These are phyloP conservation scores for Rauvolfia tetraphylla DNA, from an alignment of 257 asterid species.

Conservation along the genomic window DNA sequence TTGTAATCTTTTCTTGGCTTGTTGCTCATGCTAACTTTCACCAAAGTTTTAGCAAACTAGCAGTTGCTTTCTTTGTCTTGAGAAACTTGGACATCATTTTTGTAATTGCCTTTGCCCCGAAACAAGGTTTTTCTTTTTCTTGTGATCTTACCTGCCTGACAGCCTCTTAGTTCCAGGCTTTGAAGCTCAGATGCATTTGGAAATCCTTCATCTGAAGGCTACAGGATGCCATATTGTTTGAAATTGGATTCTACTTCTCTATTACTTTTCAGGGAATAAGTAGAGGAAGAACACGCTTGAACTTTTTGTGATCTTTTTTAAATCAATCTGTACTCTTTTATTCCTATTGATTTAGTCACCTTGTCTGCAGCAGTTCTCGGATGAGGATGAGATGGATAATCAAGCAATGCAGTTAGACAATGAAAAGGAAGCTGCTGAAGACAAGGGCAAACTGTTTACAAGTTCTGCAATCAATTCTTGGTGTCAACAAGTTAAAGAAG, in stretches of 20 bases:
- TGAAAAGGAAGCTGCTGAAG: conserved; percentile 38
- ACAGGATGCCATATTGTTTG: background rate
- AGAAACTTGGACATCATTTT: conserved; percentile 8
- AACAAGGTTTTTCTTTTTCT: background rate
- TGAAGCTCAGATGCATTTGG: background rate
- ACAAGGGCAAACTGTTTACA: conserved; percentile 46
- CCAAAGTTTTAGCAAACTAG: background rate
- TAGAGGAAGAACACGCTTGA: background rate
- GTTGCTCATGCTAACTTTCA: background rate
- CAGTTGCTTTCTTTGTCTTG: background rate
- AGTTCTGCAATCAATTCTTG: conserved; percentile 46
- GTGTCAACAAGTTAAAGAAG: conserved; percentile 58
- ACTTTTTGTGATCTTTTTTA: background rate
- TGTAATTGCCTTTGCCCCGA: background rate
- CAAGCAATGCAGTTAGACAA: conserved; percentile 32
- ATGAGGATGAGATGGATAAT: conserved; percentile 63
- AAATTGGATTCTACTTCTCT: background rate
- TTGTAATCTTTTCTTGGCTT: background rate
- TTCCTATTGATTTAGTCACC: conserved; percentile 3
- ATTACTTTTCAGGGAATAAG: background rate
- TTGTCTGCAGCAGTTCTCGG: conserved; percentile 51
- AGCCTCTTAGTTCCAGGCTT: background rate
- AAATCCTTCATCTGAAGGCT: background rate
- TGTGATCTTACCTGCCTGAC: background rate
- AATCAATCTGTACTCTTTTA: background rate